Conservation (phyloP, 2,329 filamentous ascomycete genomes). For the Hymenoscyphus salicellus region DNA sequence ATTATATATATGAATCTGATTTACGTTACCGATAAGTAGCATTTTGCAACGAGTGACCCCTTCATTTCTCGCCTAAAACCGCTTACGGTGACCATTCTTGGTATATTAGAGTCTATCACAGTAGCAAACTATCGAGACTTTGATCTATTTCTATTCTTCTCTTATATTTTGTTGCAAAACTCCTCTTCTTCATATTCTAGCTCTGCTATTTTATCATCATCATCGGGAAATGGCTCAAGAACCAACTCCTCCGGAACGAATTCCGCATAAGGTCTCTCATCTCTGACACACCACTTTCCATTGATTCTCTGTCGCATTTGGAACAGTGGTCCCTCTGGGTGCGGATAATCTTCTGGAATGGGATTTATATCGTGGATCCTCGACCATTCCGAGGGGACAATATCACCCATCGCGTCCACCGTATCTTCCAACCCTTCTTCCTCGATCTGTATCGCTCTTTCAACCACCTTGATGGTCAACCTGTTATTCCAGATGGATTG, state of each 20-base stretch:
- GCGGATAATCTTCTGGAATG: background rate
- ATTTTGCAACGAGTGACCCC: too few species aligned
- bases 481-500: background rate
- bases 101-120: too few species aligned
- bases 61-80: too few species aligned
- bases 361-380: conserved; percentile 1
- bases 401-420: background rate
- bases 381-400: background rate
- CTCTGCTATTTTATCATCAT: background rate
- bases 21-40: too few species aligned
- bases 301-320: background rate
- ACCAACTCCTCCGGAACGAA: background rate
- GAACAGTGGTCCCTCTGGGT: background rate
- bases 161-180: too few species aligned
- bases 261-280: background rate
- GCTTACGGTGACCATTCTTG: too few species aligned
- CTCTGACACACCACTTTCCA: background rate
- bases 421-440: background rate
- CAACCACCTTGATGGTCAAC: background rate
- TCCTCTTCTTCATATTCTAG: background rate
- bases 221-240: too few species aligned
- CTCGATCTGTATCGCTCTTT: background rate
- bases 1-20: too few species aligned
- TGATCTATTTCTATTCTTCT: background rate
- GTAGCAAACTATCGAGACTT: background rate